These are phyloP conservation scores for Fusarium nisikadoi DNA, from an alignment of 2,329 filamentous ascomycete genomes.

Conservation along the genomic window DNA sequence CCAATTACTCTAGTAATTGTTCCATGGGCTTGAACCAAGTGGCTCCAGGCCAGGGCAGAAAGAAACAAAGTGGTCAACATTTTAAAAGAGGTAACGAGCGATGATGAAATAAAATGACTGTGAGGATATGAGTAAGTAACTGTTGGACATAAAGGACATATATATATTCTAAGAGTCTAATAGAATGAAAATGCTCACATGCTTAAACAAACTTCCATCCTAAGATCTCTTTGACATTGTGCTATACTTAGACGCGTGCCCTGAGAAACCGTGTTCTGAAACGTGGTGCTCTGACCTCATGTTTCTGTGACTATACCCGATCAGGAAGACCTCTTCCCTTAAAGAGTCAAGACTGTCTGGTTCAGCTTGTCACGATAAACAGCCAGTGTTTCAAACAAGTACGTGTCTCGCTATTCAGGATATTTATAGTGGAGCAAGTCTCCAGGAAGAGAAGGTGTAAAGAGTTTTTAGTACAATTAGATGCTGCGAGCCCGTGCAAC, in stretches of 20 bases:
- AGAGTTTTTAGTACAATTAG: background rate
- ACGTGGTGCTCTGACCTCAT: background rate
- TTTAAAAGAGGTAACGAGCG: background rate
- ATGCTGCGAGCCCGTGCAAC: background rate
- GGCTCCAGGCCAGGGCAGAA: constrained; percentile 6
- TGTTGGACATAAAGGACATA: background rate
- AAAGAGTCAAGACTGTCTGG: background rate
- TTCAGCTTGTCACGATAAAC: background rate
- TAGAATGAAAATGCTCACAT: background rate
- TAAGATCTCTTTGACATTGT: background rate
- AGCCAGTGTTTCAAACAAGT: background rate
- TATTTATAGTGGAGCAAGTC: background rate
- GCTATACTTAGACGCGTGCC: background rate
- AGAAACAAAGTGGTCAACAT: background rate
- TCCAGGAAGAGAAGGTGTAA: background rate
- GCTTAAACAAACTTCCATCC: background rate
- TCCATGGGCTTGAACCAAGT: background rate
- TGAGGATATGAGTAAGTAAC: background rate
- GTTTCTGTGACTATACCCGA: background rate
- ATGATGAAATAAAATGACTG: background rate
- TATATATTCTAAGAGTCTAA: background rate
- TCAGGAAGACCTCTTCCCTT: background rate
- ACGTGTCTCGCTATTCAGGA: background rate
- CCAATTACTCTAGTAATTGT: constrained; percentile 10
- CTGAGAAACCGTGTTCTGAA: background rate